Conservation (phyloP, 2,329 filamentous ascomycete species). For the Hypoxylon sp. region DNA sequence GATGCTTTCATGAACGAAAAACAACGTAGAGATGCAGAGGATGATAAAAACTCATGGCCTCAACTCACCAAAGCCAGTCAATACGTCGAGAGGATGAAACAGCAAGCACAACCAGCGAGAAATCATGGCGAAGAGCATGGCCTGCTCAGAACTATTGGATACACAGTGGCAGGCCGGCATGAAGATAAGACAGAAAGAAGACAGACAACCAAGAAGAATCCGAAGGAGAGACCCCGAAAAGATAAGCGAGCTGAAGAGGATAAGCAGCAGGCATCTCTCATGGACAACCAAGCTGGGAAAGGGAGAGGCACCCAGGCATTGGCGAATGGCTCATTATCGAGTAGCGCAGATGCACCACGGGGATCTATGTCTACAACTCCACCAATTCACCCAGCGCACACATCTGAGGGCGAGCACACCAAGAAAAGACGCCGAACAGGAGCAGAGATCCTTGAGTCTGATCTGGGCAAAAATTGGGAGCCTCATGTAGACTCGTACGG, state of each 20-base stretch:
- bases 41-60: constrained; percentile 28
- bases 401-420: background rate
- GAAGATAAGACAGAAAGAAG: constrained; percentile 4
- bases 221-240: background rate
- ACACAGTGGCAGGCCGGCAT: background rate
- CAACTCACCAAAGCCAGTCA: constrained; percentile 24
- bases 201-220: background rate
- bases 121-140: constrained; percentile 1
- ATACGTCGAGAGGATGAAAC: constrained; percentile 36
- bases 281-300: background rate
- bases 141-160: background rate
- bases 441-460: constrained; percentile 32
- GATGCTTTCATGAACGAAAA: constrained; percentile 18
- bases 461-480: constrained; percentile 43
- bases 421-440: constrained; percentile 37
- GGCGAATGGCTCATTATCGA: background rate
- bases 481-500: constrained; percentile 39
- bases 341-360: background rate
- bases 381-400: background rate
- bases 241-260: background rate
- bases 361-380: background rate
- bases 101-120: constrained; percentile 4
- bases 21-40: constrained; percentile 17
- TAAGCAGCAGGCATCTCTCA: background rate
- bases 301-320: background rate